A percentile compares a stretch with the other conserved stretches of the same genome.
phyloP scores from a whole-genome alignment of 2,329 filamentous ascomycete species.

The Colletotrichum orbiculare region DNA sequence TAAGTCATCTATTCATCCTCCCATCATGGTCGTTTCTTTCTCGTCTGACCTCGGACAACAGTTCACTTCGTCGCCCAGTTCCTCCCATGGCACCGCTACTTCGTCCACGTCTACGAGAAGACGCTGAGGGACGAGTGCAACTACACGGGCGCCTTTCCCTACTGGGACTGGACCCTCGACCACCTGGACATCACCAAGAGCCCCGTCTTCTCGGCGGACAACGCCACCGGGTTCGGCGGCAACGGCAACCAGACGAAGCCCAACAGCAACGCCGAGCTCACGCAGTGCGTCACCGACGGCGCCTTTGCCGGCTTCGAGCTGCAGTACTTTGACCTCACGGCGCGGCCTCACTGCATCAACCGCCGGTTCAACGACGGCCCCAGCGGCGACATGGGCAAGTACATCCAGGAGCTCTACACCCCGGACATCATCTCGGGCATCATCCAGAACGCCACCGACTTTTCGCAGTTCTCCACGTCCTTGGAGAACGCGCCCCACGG shows the following conservation, averaged over 20 bases:
- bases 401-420: conserved; percentile 32
- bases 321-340: conserved; percentile 32
- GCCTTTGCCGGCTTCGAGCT: conserved; percentile 39
- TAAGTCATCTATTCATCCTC: no score
- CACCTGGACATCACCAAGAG: conserved; percentile 39
- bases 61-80: conserved; percentile 43
- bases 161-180: conserved; percentile 47
- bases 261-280: neutral
- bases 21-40: no score
- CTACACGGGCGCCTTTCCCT: conserved; percentile 47
- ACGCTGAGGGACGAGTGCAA: conserved; percentile 45
- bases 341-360: conserved; percentile 38
- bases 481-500: no score
- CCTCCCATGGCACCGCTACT: conserved; percentile 50
- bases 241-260: conserved; percentile 37
- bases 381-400: conserved; percentile 37
- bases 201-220: conserved; percentile 43
- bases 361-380: conserved; percentile 37
- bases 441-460: no score
- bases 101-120: conserved; percentile 45
- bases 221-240: conserved; percentile 46
- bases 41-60: no score
- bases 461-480: no score
- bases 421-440: conserved; percentile 34
- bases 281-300: conserved; percentile 40